Evolutionary conservation across 495 filamentous ascomycete genomes (phyloP).

Genomic region (Hypoxylon subgilvum): DNA sequence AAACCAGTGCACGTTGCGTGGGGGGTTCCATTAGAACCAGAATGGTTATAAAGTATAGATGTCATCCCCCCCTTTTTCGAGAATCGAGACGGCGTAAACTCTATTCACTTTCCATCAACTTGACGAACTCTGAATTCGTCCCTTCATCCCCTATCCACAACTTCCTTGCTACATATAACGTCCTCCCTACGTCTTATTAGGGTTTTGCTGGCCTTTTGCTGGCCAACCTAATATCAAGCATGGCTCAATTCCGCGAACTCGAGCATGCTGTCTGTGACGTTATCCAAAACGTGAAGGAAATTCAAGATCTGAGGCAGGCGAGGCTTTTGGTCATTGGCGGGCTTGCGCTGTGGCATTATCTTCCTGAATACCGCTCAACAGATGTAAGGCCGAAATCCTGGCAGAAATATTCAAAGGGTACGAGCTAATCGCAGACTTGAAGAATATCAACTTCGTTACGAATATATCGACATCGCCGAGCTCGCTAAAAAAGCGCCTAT

Average conservation of each 20-base stretch:
- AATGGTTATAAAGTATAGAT: conserved; percentile 19
- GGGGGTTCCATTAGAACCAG: conserved; percentile 8
- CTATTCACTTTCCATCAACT: conserved; percentile 8
- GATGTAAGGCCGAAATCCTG: conserved; percentile 22
- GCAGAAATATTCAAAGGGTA: neutral
- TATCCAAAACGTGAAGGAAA: conserved; percentile 38
- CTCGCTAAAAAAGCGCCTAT: conserved; percentile 24
- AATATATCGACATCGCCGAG: conserved; percentile 29
- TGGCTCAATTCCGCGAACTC: conserved; percentile 29
- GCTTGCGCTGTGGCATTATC: conserved; percentile 36
- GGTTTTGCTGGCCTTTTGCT: neutral
- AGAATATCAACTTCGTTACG: conserved; percentile 40
- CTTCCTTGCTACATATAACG: neutral
- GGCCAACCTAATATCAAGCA: neutral
- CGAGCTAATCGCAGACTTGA: conserved; percentile 2
- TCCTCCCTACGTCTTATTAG: neutral
- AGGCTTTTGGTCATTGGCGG: conserved; percentile 35
- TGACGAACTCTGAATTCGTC: neutral
- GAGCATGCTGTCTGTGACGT: conserved; percentile 36
- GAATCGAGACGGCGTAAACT: conserved; percentile 3
- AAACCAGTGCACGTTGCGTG: neutral
- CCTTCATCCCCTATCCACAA: conserved; percentile 1
- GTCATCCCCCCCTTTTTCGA: neutral
- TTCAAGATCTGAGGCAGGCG: conserved; percentile 32
- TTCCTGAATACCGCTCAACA: conserved; percentile 31